A percentile compares a stretch with the other conserved stretches of the same genome.
phyloP scores from a whole-genome alignment of 1,284 basidiomycete species.

The Heterobasidion parviporum region DNA sequence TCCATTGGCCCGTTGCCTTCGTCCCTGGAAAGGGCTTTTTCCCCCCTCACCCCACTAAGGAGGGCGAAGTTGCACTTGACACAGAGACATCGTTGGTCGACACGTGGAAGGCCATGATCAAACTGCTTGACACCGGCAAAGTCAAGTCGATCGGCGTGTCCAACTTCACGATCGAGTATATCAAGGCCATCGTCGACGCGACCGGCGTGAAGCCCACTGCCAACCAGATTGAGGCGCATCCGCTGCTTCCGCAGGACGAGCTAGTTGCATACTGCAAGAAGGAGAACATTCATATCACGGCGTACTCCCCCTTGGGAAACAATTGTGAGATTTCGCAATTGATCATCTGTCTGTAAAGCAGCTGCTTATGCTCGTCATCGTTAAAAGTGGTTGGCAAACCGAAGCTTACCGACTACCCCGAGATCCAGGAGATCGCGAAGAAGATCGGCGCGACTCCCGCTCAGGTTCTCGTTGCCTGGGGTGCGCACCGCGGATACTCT shows the following conservation, averaged over 20 bases:
- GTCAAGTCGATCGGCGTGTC: conserved; percentile 67
- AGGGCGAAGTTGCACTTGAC: conserved; percentile 50
- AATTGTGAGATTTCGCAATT: conserved; percentile 36
- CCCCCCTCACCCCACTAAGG: conserved; percentile 39
- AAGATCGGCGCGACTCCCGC: conserved; percentile 33
- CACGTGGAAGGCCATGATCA: conserved; percentile 79
- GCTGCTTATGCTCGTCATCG: conserved; percentile 1
- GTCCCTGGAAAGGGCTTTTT: conserved; percentile 49
- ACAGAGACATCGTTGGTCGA: conserved; percentile 53
- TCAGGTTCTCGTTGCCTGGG: conserved; percentile 48
- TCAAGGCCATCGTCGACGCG: conserved; percentile 65
- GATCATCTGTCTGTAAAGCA: not conserved
- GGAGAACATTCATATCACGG: conserved; percentile 74
- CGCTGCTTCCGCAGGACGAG: conserved; percentile 65
- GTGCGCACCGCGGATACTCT: conserved; percentile 31
- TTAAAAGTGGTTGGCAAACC: conserved; percentile 43
- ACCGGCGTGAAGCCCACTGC: conserved; percentile 72
- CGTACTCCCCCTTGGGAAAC: conserved; percentile 83
- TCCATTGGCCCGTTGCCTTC: conserved; percentile 88
- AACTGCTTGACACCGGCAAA: conserved; percentile 41
- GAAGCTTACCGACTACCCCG: conserved; percentile 55
- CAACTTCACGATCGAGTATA: conserved; percentile 67
- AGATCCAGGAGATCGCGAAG: conserved; percentile 49
- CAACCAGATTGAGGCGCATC: conserved; percentile 86
- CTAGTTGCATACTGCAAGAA: conserved; percentile 62